Percentiles rank a stretch among this genome's conserved stretches.
Conservation (phyloP, 306 rosid species). For the Adenanthera pavonina region DNA sequence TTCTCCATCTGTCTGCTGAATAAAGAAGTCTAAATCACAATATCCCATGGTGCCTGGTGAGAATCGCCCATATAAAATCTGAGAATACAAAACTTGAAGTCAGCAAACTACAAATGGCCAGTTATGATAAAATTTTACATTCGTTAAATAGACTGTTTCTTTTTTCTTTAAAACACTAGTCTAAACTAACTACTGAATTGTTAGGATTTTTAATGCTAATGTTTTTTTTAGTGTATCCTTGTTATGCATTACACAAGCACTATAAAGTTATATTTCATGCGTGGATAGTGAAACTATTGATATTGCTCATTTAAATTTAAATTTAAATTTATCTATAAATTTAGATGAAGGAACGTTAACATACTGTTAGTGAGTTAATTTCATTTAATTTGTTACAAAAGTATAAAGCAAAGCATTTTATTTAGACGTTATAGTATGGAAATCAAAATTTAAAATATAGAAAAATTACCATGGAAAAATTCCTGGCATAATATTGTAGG, state of each 20-base stretch:
- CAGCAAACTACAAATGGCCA: slow-evolving; percentile 29
- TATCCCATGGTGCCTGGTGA: slow-evolving; percentile 50
- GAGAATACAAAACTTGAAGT: slow-evolving; percentile 31
- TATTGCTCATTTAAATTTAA: background rate
- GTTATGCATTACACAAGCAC: too few species aligned
- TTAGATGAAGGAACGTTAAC: background rate
- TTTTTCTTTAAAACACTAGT: background rate
- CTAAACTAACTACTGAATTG: background rate
- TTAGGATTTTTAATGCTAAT: too few species aligned
- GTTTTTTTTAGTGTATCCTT: too few species aligned
- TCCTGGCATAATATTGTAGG: background rate
- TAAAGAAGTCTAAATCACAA: slow-evolving; percentile 74
- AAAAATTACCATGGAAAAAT: too few species aligned
- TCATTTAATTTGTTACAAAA: background rate
- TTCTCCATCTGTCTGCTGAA: slow-evolving; percentile 71
- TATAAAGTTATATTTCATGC: too few species aligned
- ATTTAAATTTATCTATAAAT: too few species aligned
- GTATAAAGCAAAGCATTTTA: too few species aligned
- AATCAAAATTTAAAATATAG: too few species aligned
- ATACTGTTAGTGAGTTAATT: background rate
- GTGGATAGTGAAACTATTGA: too few species aligned
- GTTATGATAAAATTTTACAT: background rate
- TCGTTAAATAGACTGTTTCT: background rate
- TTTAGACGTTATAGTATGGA: too few species aligned
- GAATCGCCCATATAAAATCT: slow-evolving; percentile 75